Evolutionary conservation across 2,329 filamentous ascomycete genomes (phyloP).

Genomic region (Leptodontidium sp.): DNA sequence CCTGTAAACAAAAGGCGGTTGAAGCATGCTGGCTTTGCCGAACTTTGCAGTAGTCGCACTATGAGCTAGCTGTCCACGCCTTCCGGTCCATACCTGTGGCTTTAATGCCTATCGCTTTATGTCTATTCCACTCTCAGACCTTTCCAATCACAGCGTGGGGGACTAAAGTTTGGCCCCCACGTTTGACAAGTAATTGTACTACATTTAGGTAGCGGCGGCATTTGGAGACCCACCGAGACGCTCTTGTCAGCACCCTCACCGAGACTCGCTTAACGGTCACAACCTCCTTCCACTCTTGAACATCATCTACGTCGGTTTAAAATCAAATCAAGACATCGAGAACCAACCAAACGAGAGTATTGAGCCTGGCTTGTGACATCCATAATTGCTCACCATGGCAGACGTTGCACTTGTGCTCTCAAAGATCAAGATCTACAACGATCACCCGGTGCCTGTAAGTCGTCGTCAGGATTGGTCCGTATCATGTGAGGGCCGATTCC

Average conservation of each 20-base stretch:
- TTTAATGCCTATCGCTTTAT: too few species aligned
- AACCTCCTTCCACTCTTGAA: background rate
- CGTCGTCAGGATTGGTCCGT: too few species aligned
- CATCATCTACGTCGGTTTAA: background rate
- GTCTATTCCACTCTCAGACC: too few species aligned
- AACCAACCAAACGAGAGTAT: too few species aligned
- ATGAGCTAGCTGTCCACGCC: too few species aligned
- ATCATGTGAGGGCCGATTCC: too few species aligned
- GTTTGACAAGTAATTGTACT: background rate
- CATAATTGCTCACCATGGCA: conserved; percentile 24
- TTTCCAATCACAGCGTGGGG: too few species aligned
- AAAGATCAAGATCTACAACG: conserved; percentile 37
- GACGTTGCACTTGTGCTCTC: conserved; percentile 33
- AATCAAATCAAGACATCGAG: too few species aligned
- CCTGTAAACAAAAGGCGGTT: background rate
- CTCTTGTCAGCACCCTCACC: background rate
- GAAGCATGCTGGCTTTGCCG: too few species aligned
- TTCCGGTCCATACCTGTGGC: too few species aligned
- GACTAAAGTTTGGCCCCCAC: background rate
- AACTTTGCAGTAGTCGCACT: too few species aligned
- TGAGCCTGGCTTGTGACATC: background rate
- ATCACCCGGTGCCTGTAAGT: conserved; percentile 34
- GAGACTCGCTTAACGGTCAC: background rate
- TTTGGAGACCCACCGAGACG: background rate
- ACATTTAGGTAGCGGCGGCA: background rate